Base-by-base conservation (phyloP, 1,139 yeast genomes). In the Schwanniomyces etchellsii region DNA sequence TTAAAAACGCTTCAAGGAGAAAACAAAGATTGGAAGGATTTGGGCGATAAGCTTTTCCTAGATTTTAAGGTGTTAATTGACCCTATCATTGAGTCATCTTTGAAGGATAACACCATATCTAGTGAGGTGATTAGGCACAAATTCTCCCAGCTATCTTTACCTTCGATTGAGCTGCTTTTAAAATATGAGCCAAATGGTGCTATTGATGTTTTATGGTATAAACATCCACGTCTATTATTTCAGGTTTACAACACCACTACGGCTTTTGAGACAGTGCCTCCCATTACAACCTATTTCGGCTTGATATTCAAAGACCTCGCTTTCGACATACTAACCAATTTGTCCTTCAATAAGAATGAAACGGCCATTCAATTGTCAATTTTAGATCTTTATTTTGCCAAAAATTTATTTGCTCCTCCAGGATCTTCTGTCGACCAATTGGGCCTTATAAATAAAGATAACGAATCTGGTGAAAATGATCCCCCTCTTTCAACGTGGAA, bases 281-380 rank as follows among this genome's bases (percentile, higher is more conserved):
- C 74, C 2, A 66, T 74, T 14, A 70, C 68, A 4, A 60, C 82
- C 0, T 80, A 79, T 46, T 43, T 50, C 26, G 72, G 72, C 1
- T 47, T 85, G 32, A 55, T 91, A 26, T 68, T 88, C 44, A 74
- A 85, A 40, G 98, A 93, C 49, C 60, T 85, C 16, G 67, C 81
- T 17, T 70, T 73, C 31, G 96, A 89, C 52, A 62, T 84, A 26
- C 73, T 89, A 38, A 77, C 81, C 35, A 77, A 82, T 43, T 64
- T 91, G 60, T 95, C 91, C 37, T 91, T 85, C 60, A 91, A 91
- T 57, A 79, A 95, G 48, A 78, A 76, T 33, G 95, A 86, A 44
- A 94, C 88, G 5, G 80, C 95, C 0, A 77, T 84, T 36, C 96
- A 88, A 55, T 70, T 91, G 34, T 70, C 86, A 20, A 77, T 81